Evolutionary conservation across 257 asterid genomes (phyloP).

Genomic region (Solanum chiquidenum): DNA sequence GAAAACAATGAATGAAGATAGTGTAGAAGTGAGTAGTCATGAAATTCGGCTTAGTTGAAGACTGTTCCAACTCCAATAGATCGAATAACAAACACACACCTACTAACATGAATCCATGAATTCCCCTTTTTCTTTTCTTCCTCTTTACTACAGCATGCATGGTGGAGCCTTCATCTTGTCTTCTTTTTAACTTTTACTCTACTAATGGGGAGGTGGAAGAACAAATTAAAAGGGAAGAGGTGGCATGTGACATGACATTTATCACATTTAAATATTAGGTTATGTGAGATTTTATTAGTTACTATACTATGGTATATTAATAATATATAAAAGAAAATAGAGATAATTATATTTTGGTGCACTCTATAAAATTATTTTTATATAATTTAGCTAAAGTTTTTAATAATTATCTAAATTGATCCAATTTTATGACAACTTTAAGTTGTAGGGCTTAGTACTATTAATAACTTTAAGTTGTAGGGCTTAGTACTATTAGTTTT

Average conservation of each 20-base stretch:
- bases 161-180: background rate
- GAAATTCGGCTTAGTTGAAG: background rate
- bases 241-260: background rate
- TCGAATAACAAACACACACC: background rate
- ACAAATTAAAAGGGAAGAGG: background rate
- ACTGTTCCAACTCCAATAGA: background rate
- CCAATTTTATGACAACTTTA: no score
- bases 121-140: background rate
- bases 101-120: background rate
- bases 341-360: no score
- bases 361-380: no score
- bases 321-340: no score
- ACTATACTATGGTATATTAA: no score
- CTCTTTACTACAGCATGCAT: background rate
- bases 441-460: no score
- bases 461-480: no score
- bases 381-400: no score
- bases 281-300: background rate
- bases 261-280: no score
- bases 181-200: no score
- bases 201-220: background rate
- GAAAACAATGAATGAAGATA: background rate
- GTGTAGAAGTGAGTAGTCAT: background rate
- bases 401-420: no score
- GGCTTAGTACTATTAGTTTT: no score